Conservation (phyloP, 129 eudicot species). For the Lactuca sativa region DNA sequence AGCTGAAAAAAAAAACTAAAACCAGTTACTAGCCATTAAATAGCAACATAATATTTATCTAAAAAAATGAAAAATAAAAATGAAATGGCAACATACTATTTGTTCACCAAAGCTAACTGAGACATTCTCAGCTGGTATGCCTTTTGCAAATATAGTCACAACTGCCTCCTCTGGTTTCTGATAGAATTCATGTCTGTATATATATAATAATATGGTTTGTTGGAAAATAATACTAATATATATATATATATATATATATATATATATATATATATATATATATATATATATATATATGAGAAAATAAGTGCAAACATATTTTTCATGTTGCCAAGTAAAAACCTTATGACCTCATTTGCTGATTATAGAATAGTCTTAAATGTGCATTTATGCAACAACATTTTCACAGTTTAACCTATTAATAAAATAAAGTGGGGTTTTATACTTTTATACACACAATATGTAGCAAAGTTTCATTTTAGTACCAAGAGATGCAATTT, state of each 20-base stretch:
- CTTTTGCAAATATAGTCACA: slow-evolving; percentile 81
- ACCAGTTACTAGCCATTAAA: slow-evolving; percentile 4
- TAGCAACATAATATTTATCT: neutral
- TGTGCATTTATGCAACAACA: too few species aligned
- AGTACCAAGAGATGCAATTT: too few species aligned
- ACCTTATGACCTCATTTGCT: neutral
- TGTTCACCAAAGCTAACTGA: slow-evolving; percentile 80
- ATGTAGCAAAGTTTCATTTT: too few species aligned
- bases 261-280: too few species aligned
- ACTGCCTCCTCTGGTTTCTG: slow-evolving; percentile 91
- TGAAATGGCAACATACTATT: slow-evolving; percentile 50
- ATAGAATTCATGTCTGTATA: slow-evolving; percentile 74
- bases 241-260: too few species aligned
- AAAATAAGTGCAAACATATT: too few species aligned
- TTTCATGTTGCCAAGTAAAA: too few species aligned
- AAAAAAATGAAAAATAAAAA: neutral
- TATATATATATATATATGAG: too few species aligned
- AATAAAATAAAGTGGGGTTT: too few species aligned
- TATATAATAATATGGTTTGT: slow-evolving; percentile 6
- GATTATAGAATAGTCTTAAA: neutral
- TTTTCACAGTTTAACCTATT: too few species aligned
- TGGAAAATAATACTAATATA: neutral
- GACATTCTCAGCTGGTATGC: slow-evolving; percentile 57
- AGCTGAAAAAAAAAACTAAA: slow-evolving; percentile 43
- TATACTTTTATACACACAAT: too few species aligned